Evolutionary conservation across 2,329 filamentous ascomycete genomes (phyloP).

Genomic region (Exophiala sp.): DNA sequence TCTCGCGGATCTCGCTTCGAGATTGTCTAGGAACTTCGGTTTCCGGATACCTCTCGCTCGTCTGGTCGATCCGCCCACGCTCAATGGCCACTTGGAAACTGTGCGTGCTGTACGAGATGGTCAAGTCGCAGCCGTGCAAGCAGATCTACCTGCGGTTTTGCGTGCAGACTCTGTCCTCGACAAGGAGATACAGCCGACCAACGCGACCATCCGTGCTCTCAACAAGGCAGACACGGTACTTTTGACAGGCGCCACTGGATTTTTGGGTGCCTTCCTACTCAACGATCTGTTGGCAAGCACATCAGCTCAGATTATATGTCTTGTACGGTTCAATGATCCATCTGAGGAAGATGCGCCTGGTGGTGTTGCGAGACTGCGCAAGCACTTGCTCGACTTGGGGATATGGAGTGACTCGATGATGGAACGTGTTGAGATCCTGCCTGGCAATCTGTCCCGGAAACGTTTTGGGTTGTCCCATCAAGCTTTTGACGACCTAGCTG

Average conservation of each 20-base stretch:
- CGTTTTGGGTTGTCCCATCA: slow-evolving; percentile 65
- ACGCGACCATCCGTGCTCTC: slow-evolving; percentile 55
- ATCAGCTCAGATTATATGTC: slow-evolving; percentile 65
- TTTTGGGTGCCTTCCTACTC: slow-evolving; percentile 71
- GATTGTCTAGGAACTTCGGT: slow-evolving; percentile 65
- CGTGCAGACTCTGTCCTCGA: slow-evolving; percentile 65
- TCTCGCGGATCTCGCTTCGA: slow-evolving; percentile 72
- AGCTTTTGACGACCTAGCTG: slow-evolving; percentile 62
- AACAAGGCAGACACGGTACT: slow-evolving; percentile 66
- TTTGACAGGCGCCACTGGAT: slow-evolving; percentile 72
- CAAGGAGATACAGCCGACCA: slow-evolving; percentile 62
- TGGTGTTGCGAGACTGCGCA: slow-evolving; percentile 68
- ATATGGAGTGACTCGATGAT: slow-evolving; percentile 74
- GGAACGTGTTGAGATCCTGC: slow-evolving; percentile 72
- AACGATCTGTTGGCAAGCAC: slow-evolving; percentile 66
- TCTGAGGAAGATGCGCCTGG: slow-evolving; percentile 61
- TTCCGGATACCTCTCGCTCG: slow-evolving; percentile 69
- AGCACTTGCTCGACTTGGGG: slow-evolving; percentile 73
- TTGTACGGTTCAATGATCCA: slow-evolving; percentile 70
- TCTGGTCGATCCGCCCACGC: slow-evolving; percentile 67
- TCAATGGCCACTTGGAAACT: slow-evolving; percentile 68
- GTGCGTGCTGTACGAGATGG: slow-evolving; percentile 69
- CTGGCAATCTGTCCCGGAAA: slow-evolving; percentile 67
- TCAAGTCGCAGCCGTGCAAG: slow-evolving; percentile 70
- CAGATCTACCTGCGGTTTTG: slow-evolving; percentile 67